Base-by-base conservation (phyloP, 805 yeast genomes). In the Saturnispora galanensis region DNA sequence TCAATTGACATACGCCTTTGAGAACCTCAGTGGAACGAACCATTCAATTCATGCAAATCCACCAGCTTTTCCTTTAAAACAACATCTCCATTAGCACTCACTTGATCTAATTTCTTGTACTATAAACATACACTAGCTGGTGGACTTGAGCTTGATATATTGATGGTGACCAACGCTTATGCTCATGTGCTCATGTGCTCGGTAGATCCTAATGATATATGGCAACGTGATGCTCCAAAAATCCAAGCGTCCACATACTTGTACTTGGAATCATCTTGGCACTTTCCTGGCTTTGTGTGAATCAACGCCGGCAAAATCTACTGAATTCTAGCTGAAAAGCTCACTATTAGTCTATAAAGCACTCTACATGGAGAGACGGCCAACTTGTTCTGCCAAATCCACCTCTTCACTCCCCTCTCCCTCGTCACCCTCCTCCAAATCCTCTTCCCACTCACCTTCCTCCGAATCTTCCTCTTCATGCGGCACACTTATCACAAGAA, bases 401-500 rank as follows among this genome's bases (percentile, higher is more conserved):
- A 30, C 41, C 9, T 21, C 37, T 13, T 37, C 38, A 2, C 26
- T 39, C 17, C 31, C 36, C 30, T 35, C 35, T 10, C 28, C 30
- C 21, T 41, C 39, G 7, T 36, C 47, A 21, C 29, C 44, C 10
- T 21, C 51, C 17, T 42, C 47, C 32, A 35, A 53, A 15, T 47
- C 54, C 8, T 42, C 48, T 9, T 47, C 44, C 2, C 39, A 40
- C 6, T 33, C 34, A 3, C 39, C 39, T 10, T 30, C 45, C 7
- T 38, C 47, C 11, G 35, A 41, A n/a, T 31, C 43, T 11, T 37
- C 41, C 10, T 42, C 43, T 32, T 42, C 45, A 10, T 45, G 47
- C 3, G 52, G 50, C 15, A 49, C 41, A 38, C 42, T 45, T n/a
- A 49, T 49, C 4, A 49, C 38, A 4, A 49, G 21, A 12, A 49